These are phyloP conservation scores for Podochytrium sp. DNA, from an alignment of 192 early-diverging fungal genomes.

Conservation along the genomic window DNA sequence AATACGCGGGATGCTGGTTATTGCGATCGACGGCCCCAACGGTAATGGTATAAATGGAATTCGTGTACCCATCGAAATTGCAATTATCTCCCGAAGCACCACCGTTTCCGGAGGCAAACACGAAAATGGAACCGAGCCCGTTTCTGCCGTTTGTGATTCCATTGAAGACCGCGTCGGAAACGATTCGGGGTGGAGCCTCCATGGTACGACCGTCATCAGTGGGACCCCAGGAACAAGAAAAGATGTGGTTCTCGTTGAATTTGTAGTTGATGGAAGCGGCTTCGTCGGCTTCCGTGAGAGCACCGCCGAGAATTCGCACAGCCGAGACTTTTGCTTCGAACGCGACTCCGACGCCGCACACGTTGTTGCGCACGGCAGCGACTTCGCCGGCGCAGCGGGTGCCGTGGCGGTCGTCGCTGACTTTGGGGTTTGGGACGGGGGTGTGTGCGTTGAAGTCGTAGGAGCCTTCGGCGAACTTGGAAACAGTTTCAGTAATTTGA, in stretches of 20 bases:
- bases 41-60: conserved; percentile 93
- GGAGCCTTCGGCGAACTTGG: conserved; percentile 78
- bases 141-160: conserved; percentile 83
- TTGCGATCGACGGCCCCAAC: conserved; percentile 83
- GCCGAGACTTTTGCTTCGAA: conserved; percentile 82
- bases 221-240: conserved; percentile 97
- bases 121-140: conserved; percentile 86
- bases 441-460: conserved; percentile 93
- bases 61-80: conserved; percentile 96
- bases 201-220: conserved; percentile 83
- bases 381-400: conserved; percentile 98
- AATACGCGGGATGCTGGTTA: conserved; percentile 80
- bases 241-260: conserved; percentile 90
- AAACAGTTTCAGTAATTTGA: background rate
- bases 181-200: conserved; percentile 80
- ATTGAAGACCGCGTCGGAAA: conserved; percentile 84
- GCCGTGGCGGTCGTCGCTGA: conserved; percentile 87
- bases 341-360: conserved; percentile 94
- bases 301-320: conserved; percentile 86
- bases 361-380: conserved; percentile 84
- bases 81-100: conserved; percentile 78
- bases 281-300: conserved; percentile 92
- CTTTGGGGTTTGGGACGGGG: conserved; percentile 72
- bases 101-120: conserved; percentile 95
- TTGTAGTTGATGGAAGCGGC: conserved; percentile 87